Base-by-base conservation (phyloP, 208 protist genomes). In the Leishmania lainsoni region DNA sequence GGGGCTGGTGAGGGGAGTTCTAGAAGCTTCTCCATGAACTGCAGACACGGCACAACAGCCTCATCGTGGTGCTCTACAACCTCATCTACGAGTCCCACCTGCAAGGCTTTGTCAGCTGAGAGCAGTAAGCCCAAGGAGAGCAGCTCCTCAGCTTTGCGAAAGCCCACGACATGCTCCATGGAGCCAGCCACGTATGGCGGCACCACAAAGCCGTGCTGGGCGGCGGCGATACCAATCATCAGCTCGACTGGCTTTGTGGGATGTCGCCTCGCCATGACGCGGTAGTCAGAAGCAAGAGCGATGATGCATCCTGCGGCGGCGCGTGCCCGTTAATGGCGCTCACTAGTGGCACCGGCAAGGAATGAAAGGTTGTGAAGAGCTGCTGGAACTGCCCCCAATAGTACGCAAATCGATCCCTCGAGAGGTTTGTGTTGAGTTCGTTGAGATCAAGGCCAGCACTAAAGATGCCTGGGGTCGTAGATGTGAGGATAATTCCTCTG, bases 351-450 rank as follows among this genome's bases (percentile, higher is more conserved):
- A 96, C 79, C 1, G 90, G 91, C 56, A 94, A 85, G 1, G 91
- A 87, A 77, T 95, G 90, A 48, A 98, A 82, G 2, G 88, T 94
- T 3, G 88, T 79, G 73, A 93, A 95, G 71, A 95, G 86, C 54
- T 91, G 83, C 83, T 97, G 94, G 49, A 97, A 79, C 56, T 87
- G 63, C 42, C 81, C 69, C 91, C 92, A 97, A 80, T 96, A 95
- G 56, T 84, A 45, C 29, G 79, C 80, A 80, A 96, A 94, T 14
- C 75, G 61, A 2, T 88, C 84, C 70, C 87, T 77, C 3, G 86
- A 81, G 17, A 87, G 74, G 56, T 84, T 76, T 2, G 78, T 78
- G 75, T 79, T 81, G 10, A 93, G 61, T 56, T 87, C 81, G 10
- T 90, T 75, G 35, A 95, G 69, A 78, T 97, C 94, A 3, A 95